phyloP scores from a whole-genome alignment of 1,139 yeast species.

The Lodderomyces theae region DNA sequence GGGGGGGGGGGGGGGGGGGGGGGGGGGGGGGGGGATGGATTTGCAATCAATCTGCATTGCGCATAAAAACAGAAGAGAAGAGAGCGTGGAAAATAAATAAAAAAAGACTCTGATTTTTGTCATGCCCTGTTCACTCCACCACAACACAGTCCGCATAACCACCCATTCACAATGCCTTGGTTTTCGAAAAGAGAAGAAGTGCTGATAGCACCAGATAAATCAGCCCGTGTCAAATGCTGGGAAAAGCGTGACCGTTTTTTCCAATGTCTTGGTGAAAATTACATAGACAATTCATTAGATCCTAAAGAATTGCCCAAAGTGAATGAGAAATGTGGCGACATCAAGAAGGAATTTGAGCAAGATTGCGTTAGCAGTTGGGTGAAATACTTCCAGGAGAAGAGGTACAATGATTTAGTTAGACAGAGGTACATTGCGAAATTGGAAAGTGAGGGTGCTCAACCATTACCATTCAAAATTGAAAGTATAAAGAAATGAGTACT shows the following conservation, averaged over 20 bases:
- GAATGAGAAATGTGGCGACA: conserved; percentile 33
- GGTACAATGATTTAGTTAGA: conserved; percentile 43
- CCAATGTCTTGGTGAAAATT: conserved; percentile 36
- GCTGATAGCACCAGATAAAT: conserved; percentile 39
- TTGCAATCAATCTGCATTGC: neutral
- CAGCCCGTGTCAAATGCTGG: conserved; percentile 43
- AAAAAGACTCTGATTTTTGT: neutral
- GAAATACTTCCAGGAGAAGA: conserved; percentile 47
- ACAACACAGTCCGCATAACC: no score
- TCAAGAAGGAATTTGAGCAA: conserved; percentile 34
- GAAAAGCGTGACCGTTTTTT: conserved; percentile 44
- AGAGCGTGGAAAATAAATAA: no score
- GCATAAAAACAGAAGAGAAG: neutral
- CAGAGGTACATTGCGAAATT: conserved; percentile 42
- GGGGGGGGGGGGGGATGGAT: no score
- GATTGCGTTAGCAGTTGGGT: conserved; percentile 48
- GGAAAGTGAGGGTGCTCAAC: conserved; percentile 49
- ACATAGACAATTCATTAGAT: conserved; percentile 47
- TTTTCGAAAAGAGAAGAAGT: conserved; percentile 19
- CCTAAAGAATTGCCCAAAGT: conserved; percentile 34
- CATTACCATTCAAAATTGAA: conserved; percentile 45
- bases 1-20: no score
- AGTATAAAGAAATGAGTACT: conserved; percentile 11
- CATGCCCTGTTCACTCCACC: no score
- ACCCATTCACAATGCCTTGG: no score